Conservation (phyloP, 805 yeast genomes). For the Cyberlindnera americana region DNA sequence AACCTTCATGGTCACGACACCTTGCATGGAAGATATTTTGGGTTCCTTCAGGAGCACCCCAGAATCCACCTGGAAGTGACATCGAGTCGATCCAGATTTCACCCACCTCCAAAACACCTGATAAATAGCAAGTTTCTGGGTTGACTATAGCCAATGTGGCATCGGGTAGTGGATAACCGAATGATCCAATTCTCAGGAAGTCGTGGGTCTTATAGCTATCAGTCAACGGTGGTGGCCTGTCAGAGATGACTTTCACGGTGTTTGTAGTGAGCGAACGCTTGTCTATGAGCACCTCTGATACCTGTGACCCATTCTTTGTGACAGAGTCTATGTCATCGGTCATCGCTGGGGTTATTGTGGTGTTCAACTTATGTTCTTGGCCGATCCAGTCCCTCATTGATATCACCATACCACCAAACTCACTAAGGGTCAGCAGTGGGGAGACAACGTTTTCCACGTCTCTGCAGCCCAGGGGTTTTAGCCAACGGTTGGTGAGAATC, state of each 20-base stretch:
- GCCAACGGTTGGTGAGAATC: conserved; percentile 83
- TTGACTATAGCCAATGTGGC: conserved; percentile 91
- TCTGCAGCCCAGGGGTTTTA: conserved; percentile 83
- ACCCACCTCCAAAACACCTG: conserved; percentile 78
- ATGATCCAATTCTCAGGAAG: conserved; percentile 75
- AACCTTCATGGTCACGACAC: conserved; percentile 69
- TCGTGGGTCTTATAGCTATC: conserved; percentile 43
- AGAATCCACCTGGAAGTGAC: conserved; percentile 85
- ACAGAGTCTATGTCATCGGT: conserved; percentile 36
- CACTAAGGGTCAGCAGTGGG: conserved; percentile 84
- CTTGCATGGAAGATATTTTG: conserved; percentile 77
- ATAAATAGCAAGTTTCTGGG: conserved; percentile 80
- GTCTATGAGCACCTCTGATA: conserved; percentile 69
- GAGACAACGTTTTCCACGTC: conserved; percentile 74
- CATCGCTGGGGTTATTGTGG: conserved; percentile 36
- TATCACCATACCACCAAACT: conserved; percentile 94
- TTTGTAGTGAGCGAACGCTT: conserved; percentile 71
- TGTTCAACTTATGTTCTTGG: conserved; percentile 58
- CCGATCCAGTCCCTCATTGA: conserved; percentile 91
- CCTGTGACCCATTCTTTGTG: conserved; percentile 23
- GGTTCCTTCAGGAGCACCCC: conserved; percentile 67
- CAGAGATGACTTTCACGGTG: conserved; percentile 62
- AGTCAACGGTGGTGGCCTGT: conserved; percentile 46
- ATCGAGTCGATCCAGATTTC: conserved; percentile 98
- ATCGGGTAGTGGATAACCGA: conserved; percentile 93